Base-by-base conservation (phyloP, 768 basidiomycete genomes). In the Russula foetens region DNA sequence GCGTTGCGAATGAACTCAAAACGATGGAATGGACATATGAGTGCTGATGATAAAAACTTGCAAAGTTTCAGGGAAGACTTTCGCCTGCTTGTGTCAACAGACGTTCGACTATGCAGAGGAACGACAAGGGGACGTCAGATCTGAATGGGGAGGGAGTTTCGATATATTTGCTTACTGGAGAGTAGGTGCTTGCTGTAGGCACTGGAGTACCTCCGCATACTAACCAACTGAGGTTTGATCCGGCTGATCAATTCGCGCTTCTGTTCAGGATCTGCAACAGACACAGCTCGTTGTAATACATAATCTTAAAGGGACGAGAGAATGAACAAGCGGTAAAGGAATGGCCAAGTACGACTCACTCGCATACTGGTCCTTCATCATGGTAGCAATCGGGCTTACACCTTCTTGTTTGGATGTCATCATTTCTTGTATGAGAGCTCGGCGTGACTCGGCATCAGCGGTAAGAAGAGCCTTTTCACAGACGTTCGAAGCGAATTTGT, bases 401-500 rank as follows among this genome's bases (percentile, higher is more conserved):
- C 88, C 88, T 64, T 91, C 86, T 29, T 78, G 75, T 63, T 80
- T 81, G 14, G 80, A 74, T 2, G 75, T 71, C 75, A 96, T 81
- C 58, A 98, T 83, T 72, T 97, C 95, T 28, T 91, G 84, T 60
- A 98, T 83, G 45, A 98, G 75, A 38, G 73, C 70, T 9, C 80
- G 81, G 47, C 92, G 85, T 62, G 80, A 85, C 11, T 86, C 84
- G 0, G 77, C 35, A 56, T 83, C 80, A 0, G 88, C 83, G 35
- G 79, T 83, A 29, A 84, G 71, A 38, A 96, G 79, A 6, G 92
- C 92, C 72, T 92, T 94, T 74, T 96, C 95, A 71, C 88, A 90
- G 21, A 98, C 96, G 68, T 99, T 98, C 6, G 94, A 97, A 6
- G 92, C 94, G 68, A 91, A 96, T 70, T 96, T 96, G 71, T 92